A percentile compares a stretch with the other conserved stretches of the same genome.
Evolutionary conservation across 805 yeast species (phyloP).

Genomic region (Yarrowia sp.): DNA sequence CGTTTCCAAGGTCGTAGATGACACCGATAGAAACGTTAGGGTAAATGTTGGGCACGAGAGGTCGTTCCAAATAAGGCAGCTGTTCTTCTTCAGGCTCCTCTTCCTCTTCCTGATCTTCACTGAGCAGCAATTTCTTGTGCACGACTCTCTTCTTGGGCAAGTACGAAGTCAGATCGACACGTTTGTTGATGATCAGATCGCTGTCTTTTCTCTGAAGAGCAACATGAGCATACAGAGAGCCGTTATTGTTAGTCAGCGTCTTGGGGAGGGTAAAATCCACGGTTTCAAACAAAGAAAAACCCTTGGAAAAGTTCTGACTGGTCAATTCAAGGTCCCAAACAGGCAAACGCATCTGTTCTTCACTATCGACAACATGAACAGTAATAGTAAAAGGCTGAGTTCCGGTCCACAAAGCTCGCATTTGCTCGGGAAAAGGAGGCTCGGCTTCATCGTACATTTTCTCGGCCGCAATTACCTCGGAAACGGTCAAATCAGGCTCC

Average conservation of each 20-base stretch:
- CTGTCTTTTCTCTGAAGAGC: slow-evolving; percentile 6
- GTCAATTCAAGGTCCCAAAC: not conserved
- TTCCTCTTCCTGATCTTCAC: slow-evolving; percentile 30
- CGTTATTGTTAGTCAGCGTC: slow-evolving; percentile 31
- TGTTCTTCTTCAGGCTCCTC: slow-evolving; percentile 29
- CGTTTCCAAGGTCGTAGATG: slow-evolving; percentile 28
- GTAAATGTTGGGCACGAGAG: slow-evolving; percentile 39
- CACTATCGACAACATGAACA: not conserved
- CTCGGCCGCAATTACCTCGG: slow-evolving; percentile 3
- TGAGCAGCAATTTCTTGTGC: slow-evolving; percentile 37
- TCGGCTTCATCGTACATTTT: not conserved
- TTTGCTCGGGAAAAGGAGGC: not conserved
- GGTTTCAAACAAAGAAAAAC: not conserved
- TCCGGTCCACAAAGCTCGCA: slow-evolving; percentile 12
- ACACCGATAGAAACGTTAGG: slow-evolving; percentile 40
- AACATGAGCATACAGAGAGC: slow-evolving; percentile 40
- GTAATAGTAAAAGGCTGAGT: slow-evolving; percentile 1
- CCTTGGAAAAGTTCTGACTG: not conserved
- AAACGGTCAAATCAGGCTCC: slow-evolving; percentile 5
- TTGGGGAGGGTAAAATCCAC: not conserved
- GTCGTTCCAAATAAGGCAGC: not conserved
- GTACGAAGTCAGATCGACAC: slow-evolving; percentile 32
- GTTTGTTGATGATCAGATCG: not conserved
- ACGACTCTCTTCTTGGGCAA: slow-evolving; percentile 35
- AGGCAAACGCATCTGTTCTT: not conserved